Evolutionary conservation across 768 basidiomycete genomes (phyloP), one percentile per base, ranked within the genome.

Genomic region (Rhizopogon salebrosus): DNA sequence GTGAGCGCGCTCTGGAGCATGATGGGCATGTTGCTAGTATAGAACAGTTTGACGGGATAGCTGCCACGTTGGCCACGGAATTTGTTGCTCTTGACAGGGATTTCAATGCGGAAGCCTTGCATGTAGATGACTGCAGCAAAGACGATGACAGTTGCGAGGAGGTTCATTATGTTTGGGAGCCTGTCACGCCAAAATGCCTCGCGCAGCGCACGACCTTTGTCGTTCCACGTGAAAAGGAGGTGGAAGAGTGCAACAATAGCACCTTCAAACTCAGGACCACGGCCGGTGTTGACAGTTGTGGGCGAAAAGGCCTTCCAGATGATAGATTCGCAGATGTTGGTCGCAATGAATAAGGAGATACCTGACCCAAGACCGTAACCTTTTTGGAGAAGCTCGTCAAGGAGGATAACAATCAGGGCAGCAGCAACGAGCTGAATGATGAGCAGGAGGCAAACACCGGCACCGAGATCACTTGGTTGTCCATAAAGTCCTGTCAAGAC

Each of bases 221-320:
- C 94, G 69, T 95, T 88, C 92, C 93, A 95, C 9, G 95, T 98
- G 76, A 99, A 97, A 54, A 98, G 74, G 49, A 98, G 82, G 67
- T 98, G 97, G 91, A 98, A 97, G 51, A 98, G 80, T 1, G 95
- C 87, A 60, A 98, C 89, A 60, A 98, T 77, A 35, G 95, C 97
- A 56, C 97, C 97, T 64, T 98, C 95, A 60, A 98, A 99, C 70
- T 99, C 97, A 49, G 95, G 90, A 3, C 95, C 95, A 57, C 95
- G 90, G 36, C 95, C 97, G 27, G 94, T 98, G 81, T 98, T 98
- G 72, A 98, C 73, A 41, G 97, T 98, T 20, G 93, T 98, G 9
- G 97, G 97, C 1, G 92, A 95, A 75, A 99, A 98, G 1, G 95
- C 97, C 67, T 99, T 99, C 95, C 95, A 99, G 67, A 98, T 85